These are phyloP conservation scores for Calonectria henricotiae DNA, from an alignment of 2,329 filamentous ascomycete species.

Conservation along the genomic window DNA sequence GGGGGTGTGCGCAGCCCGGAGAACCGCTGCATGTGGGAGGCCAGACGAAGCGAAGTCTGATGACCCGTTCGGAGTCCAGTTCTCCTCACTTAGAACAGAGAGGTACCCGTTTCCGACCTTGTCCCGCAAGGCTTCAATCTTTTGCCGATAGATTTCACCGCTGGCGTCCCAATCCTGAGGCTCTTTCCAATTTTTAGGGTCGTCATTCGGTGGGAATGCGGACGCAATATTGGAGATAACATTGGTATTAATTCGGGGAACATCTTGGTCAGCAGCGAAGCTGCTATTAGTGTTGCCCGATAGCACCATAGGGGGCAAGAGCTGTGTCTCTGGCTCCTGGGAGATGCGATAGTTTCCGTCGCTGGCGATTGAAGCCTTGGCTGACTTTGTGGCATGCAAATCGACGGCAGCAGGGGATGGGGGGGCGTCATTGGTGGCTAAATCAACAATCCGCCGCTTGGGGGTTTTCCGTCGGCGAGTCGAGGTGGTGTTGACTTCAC, in stretches of 20 bases:
- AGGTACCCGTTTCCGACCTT: constrained; percentile 92
- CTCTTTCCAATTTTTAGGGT: constrained; percentile 59
- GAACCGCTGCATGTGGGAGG: constrained; percentile 51
- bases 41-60: constrained; percentile 47
- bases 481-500: constrained; percentile 73
- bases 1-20: constrained; percentile 55
- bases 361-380: constrained; percentile 46
- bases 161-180: constrained; percentile 76
- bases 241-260: constrained; percentile 50
- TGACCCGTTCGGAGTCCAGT: constrained; percentile 63
- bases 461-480: constrained; percentile 74
- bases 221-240: constrained; percentile 45
- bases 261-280: constrained; percentile 46
- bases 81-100: constrained; percentile 86
- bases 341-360: constrained; percentile 65
- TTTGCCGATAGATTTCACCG: constrained; percentile 87
- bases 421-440: constrained; percentile 69
- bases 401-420: constrained; percentile 55
- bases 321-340: constrained; percentile 59
- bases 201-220: constrained; percentile 40
- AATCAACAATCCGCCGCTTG: constrained; percentile 77
- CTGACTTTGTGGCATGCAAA: constrained; percentile 44
- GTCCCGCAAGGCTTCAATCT: constrained; percentile 88
- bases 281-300: constrained; percentile 57
- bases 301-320: constrained; percentile 54